A percentile compares a stretch with the other conserved stretches of the same genome.
phyloP scores from a whole-genome alignment of 768 basidiomycete genomes.

The Dendrothele bispora region DNA sequence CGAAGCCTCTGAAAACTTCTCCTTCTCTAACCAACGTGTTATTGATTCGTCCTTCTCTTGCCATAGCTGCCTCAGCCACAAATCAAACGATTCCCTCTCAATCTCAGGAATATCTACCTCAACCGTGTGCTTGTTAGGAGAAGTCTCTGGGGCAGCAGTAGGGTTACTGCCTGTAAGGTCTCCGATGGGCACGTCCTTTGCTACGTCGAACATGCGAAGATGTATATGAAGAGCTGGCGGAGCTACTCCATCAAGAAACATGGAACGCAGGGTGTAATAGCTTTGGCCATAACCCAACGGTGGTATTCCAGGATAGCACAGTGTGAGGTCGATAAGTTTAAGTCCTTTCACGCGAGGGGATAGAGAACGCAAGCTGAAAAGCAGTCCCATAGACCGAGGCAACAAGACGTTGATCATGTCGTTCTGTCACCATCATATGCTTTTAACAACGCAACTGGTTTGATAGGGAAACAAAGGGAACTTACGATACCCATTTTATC shows the following conservation, averaged over 20 bases:
- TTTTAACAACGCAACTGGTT: background rate
- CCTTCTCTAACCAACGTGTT: conserved; percentile 58
- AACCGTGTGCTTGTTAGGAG: conserved; percentile 25
- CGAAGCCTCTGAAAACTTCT: conserved; percentile 38
- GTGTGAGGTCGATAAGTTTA: conserved; percentile 85
- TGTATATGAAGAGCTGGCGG: conserved; percentile 90
- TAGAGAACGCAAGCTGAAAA: conserved; percentile 80
- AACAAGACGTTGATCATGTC: conserved; percentile 83
- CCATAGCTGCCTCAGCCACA: conserved; percentile 85
- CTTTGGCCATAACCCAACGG: conserved; percentile 80
- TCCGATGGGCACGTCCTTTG: conserved; percentile 67
- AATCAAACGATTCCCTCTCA: conserved; percentile 71
- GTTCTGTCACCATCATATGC: too few species aligned
- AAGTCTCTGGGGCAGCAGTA: conserved; percentile 23
- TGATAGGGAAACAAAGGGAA: conserved; percentile 13
- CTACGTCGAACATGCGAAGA: conserved; percentile 74
- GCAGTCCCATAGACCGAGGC: conserved; percentile 90
- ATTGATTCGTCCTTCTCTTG: conserved; percentile 80
- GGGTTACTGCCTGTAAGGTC: conserved; percentile 43
- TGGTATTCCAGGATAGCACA: conserved; percentile 88
- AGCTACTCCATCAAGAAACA: conserved; percentile 78
- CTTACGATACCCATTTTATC: conserved; percentile 87
- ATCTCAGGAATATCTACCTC: conserved; percentile 53
- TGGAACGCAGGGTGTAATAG: conserved; percentile 86
- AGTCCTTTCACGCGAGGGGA: conserved; percentile 75